Conservation (phyloP, 352 stramenopile species). For the Globisporangium sylvaticum region DNA sequence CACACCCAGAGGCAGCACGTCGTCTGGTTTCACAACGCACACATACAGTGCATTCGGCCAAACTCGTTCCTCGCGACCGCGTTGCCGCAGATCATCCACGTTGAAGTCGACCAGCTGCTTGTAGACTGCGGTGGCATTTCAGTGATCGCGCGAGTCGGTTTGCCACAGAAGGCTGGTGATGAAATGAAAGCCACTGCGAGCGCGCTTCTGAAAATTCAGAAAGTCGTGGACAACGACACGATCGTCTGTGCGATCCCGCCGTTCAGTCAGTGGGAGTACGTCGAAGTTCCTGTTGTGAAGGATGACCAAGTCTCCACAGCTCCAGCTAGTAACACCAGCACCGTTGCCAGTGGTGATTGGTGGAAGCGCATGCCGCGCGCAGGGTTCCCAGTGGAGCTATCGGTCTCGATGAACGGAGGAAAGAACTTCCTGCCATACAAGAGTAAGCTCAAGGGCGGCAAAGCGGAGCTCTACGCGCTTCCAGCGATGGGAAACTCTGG, state of each 20-base stretch:
- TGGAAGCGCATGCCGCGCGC: conserved; percentile 30
- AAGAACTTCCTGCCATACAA: conserved; percentile 28
- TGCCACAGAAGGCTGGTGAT: conserved; percentile 4
- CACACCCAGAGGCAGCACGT: conserved; percentile 23
- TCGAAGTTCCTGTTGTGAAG: conserved; percentile 13
- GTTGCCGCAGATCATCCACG: conserved; percentile 32
- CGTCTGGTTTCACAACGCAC: conserved; percentile 43
- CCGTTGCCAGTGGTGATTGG: conserved; percentile 16
- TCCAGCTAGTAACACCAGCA: not conserved
- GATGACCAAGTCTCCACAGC: not conserved
- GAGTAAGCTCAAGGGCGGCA: conserved; percentile 7
- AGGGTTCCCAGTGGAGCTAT: conserved; percentile 29
- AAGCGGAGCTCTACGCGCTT: conserved; percentile 25
- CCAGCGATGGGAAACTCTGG: conserved; percentile 27
- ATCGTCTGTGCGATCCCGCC: conserved; percentile 38
- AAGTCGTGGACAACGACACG: conserved; percentile 15
- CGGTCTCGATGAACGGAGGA: conserved; percentile 49
- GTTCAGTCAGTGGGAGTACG: conserved; percentile 34
- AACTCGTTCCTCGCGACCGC: conserved; percentile 50
- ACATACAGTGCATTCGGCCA: conserved; percentile 31
- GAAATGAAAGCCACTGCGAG: conserved; percentile 11
- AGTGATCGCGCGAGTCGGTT: conserved; percentile 13
- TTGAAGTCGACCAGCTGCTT: conserved; percentile 36
- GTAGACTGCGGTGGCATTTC: conserved; percentile 9
- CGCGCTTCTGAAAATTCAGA: conserved; percentile 24